These are phyloP conservation scores for Vitis hybrid DNA, from an alignment of 177 flowering plant species.

Conservation along the genomic window DNA sequence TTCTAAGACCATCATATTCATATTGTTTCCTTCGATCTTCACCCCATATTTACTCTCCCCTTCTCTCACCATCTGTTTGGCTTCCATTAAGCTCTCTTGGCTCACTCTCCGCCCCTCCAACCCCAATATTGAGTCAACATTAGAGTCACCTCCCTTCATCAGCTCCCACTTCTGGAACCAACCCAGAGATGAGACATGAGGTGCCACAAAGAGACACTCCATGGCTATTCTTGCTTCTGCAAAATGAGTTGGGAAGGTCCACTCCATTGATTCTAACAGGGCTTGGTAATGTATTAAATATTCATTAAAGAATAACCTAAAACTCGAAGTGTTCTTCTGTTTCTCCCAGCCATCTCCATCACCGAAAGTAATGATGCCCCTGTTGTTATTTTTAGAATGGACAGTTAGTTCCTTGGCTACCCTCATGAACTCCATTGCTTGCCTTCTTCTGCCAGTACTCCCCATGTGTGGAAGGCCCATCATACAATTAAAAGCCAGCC, in stretches of 20 bases:
- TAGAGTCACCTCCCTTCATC: background rate
- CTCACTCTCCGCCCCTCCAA: slow-evolving; percentile 26
- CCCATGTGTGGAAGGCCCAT: slow-evolving; percentile 46
- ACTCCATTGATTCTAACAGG: slow-evolving; percentile 38
- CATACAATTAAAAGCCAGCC: slow-evolving; percentile 47
- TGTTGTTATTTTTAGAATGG: background rate
- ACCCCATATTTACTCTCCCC: slow-evolving; percentile 25
- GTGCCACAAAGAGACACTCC: slow-evolving; percentile 42
- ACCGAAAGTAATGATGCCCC: slow-evolving; percentile 34
- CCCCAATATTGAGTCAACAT: background rate
- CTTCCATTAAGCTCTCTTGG: slow-evolving; percentile 28
- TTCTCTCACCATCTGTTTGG: slow-evolving; percentile 32
- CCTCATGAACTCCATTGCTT: slow-evolving; percentile 28
- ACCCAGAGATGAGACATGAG: slow-evolving; percentile 24
- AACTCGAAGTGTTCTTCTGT: slow-evolving; percentile 3
- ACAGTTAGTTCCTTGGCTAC: slow-evolving; percentile 21
- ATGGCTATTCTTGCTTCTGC: slow-evolving; percentile 46
- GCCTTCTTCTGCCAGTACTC: slow-evolving; percentile 15
- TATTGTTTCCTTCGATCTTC: slow-evolving; percentile 23
- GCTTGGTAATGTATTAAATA: slow-evolving; percentile 27
- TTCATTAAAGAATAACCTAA: slow-evolving; percentile 29
- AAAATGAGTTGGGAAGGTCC: slow-evolving; percentile 30
- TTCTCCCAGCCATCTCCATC: slow-evolving; percentile 24
- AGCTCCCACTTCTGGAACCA: slow-evolving; percentile 29
- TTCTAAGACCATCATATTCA: slow-evolving; percentile 36